Base-by-base conservation (phyloP, 192 early-diverging fungal genomes). In the Coemansia sp. region DNA sequence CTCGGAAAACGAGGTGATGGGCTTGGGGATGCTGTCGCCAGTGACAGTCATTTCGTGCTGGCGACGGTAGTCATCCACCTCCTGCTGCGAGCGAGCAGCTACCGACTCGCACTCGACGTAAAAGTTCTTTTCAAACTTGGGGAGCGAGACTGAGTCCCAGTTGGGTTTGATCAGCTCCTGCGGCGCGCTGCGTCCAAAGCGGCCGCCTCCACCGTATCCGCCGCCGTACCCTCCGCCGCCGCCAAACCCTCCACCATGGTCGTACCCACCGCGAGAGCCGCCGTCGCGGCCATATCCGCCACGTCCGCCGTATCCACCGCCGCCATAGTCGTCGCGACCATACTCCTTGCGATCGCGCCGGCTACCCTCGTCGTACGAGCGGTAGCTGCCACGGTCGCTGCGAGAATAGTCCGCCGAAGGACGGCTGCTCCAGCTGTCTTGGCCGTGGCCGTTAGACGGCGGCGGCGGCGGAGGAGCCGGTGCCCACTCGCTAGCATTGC, bases 101-200 rank as follows among this genome's bases (percentile, higher is more conserved):
- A 98, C 93, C 31, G 70, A 50, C 7, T 83, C 64, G 61, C 91
- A 70, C 71, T 98, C 96, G n/a, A 67, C 66, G 78, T 98, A 98
- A 64, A 98, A 98, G 79, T 97, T 95, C 80, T 95, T 96, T 70
- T 95, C 92, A 61, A 96, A 96, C 43, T 77, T 84, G 5, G 82
- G 85, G 19, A 98, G 70, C 45, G 80, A 63, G 11, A 55, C 46
- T 2, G 73, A 30, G 57, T 88, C 86, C 89, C 90, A 96, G 59
- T 90, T 76, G 15, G 78, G 68, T 59, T 67, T 72, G 31, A 65
- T 56, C 15, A 67, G 53, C 64, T 62, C 78, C 29, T 69, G 70
- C 5, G 67, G 62, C 56, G 58, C 66, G 25, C 26, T 36, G 50
- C 63, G 64, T 36, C 30, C 43, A 30, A 62, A 66, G 35, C 58